phyloP scores from a whole-genome alignment of 306 rosid genomes.

The Notholithocarpus densiflorus region DNA sequence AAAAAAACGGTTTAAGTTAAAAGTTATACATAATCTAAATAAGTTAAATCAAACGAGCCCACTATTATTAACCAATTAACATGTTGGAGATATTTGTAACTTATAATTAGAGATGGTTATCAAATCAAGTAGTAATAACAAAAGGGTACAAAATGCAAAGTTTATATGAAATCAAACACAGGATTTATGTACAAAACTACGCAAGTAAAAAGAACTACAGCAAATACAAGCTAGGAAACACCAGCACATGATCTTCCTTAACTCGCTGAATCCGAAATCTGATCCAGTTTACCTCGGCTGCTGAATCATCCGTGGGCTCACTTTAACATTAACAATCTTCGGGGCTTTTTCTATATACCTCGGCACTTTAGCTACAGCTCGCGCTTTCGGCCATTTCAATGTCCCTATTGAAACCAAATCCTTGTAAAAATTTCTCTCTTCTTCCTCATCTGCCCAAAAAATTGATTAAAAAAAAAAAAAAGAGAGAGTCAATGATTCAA shows the following conservation, averaged over 20 bases:
- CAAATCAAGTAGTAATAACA: not conserved
- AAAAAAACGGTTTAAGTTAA: no score
- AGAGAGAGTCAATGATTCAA: not conserved
- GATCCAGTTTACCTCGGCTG: slow-evolving; percentile 66
- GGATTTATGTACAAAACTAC: not conserved
- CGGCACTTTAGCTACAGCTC: slow-evolving; percentile 33
- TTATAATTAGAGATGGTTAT: not conserved
- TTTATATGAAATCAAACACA: not conserved
- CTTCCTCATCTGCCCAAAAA: slow-evolving; percentile 32
- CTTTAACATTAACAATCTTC: slow-evolving; percentile 55
- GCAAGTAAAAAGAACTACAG: no score
- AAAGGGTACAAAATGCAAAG: not conserved
- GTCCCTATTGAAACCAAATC: slow-evolving; percentile 42
- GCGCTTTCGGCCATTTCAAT: slow-evolving; percentile 48
- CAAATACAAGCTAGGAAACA: not conserved
- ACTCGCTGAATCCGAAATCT: not conserved
- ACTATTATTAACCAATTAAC: not conserved
- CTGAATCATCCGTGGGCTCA: slow-evolving; percentile 79
- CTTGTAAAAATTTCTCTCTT: slow-evolving; percentile 25
- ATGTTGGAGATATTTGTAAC: not conserved
- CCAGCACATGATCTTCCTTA: not conserved
- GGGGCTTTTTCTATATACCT: slow-evolving; percentile 62
- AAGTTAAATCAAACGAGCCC: no score
- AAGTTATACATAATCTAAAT: no score
- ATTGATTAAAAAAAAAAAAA: not conserved